phyloP scores from a whole-genome alignment of 352 stramenopile species.

The Pythium vanterpoolii region DNA sequence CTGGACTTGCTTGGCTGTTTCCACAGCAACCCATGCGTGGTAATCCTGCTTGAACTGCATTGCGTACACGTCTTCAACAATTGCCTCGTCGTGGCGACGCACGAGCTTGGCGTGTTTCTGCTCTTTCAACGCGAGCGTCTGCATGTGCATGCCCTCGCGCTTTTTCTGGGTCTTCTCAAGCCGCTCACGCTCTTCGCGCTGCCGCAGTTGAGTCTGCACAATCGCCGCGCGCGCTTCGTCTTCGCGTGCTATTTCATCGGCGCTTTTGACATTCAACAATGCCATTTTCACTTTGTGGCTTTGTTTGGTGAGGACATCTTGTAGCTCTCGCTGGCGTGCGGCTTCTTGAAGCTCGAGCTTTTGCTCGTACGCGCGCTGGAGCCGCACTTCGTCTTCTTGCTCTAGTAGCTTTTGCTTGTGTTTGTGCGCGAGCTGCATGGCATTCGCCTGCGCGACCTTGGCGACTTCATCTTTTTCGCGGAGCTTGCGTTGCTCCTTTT shows the following conservation, averaged over 20 bases:
- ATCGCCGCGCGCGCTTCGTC: conserved; percentile 44
- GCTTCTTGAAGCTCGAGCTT: conserved; percentile 50
- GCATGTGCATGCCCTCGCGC: conserved; percentile 26
- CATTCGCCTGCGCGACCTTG: conserved; percentile 48
- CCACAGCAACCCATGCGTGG: conserved; percentile 36
- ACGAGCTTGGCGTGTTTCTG: conserved; percentile 44
- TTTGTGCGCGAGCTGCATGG: conserved; percentile 48
- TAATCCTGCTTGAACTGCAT: conserved; percentile 44
- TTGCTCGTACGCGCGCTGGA: conserved; percentile 46
- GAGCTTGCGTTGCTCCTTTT: conserved; percentile 44
- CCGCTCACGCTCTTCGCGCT: conserved; percentile 36
- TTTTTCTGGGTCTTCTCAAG: conserved; percentile 31
- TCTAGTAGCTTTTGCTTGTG: conserved; percentile 32
- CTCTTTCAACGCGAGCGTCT: conserved; percentile 37
- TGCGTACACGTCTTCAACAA: conserved; percentile 43
- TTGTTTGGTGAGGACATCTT: conserved; percentile 47
- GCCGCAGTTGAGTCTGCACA: conserved; percentile 38
- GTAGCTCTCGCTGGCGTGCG: conserved; percentile 40
- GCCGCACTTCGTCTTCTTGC: conserved; percentile 37
- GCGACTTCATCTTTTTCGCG: conserved; percentile 40
- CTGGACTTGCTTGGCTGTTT: conserved; percentile 28
- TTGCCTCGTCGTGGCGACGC: conserved; percentile 23
- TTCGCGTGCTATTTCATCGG: conserved; percentile 52
- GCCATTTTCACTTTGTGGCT: conserved; percentile 53
- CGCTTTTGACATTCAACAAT: conserved; percentile 56